Percentiles rank a stretch among this genome's conserved stretches.
Conservation (phyloP, 2,329 filamentous ascomycete species). For the Scleromitrula shiraiana region DNA sequence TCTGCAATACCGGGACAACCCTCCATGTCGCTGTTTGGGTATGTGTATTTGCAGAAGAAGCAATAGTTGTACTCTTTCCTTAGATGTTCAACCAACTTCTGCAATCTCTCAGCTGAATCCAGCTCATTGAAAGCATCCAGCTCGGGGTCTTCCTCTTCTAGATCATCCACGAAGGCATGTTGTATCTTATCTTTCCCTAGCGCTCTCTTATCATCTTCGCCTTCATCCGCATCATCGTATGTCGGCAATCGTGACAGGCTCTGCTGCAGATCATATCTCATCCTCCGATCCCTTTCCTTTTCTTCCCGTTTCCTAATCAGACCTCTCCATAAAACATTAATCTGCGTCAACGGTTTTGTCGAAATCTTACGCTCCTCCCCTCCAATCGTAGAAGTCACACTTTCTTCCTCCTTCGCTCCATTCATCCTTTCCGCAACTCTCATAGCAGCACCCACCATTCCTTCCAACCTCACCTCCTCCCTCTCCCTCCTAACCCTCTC, state of each 20-base stretch:
- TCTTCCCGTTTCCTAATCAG: conserved; percentile 63
- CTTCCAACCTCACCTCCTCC: conserved; percentile 60
- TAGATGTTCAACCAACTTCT: conserved; percentile 59
- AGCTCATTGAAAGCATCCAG: conserved; percentile 71
- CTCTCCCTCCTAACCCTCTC: conserved; percentile 63
- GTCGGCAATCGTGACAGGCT: conserved; percentile 55
- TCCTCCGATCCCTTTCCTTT: conserved; percentile 57
- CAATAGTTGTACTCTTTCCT: conserved; percentile 72
- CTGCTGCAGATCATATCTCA: conserved; percentile 59
- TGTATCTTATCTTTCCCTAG: conserved; percentile 49
- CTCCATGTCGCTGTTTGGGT: conserved; percentile 67
- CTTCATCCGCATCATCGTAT: conserved; percentile 61
- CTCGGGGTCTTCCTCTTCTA: conserved; percentile 74
- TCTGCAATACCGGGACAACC: conserved; percentile 84
- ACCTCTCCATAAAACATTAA: conserved; percentile 74
- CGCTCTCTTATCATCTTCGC: conserved; percentile 63
- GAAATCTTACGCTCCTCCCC: conserved; percentile 25
- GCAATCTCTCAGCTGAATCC: conserved; percentile 57
- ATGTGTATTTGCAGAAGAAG: conserved; percentile 90
- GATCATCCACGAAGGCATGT: conserved; percentile 55
- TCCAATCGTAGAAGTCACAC: conserved; percentile 12
- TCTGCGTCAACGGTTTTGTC: conserved; percentile 51
- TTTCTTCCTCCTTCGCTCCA: conserved; percentile 23
- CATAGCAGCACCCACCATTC: conserved; percentile 68
- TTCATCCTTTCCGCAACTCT: conserved; percentile 70